Conservation (phyloP, 371 early-diverging fungal species). For the Rhizopus arrhizus region DNA sequence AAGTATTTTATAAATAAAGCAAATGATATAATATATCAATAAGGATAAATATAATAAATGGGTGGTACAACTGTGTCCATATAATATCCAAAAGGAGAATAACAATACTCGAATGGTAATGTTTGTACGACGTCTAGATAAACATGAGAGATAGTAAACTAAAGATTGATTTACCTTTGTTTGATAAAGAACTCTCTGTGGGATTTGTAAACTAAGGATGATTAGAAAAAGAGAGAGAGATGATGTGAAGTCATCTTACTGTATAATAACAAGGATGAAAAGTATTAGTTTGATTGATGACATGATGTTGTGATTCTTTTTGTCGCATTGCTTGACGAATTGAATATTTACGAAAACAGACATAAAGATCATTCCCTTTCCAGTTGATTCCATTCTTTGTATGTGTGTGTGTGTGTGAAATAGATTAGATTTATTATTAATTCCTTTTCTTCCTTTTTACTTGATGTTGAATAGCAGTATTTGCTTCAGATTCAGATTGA, state of each 20-base stretch:
- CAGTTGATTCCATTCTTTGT: not conserved
- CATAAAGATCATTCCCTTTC: not conserved
- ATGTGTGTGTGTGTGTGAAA: not conserved
- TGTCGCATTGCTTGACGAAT: not conserved
- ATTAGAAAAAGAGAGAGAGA: not conserved
- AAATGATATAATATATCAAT: too few species aligned
- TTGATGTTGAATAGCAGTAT: conserved; percentile 61
- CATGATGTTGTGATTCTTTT: not conserved
- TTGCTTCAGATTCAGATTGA: conserved; percentile 49
- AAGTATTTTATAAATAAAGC: not conserved
- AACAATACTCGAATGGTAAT: not conserved
- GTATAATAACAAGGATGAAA: not conserved
- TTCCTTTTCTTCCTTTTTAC: conserved; percentile 30
- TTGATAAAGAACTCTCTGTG: not conserved
- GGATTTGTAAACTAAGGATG: not conserved
- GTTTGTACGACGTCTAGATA: not conserved
- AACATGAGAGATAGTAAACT: too few species aligned
- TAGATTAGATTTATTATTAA: not conserved
- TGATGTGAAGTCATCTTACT: not conserved
- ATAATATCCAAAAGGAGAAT: not conserved
- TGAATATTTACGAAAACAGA: not conserved
- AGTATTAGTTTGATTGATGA: not conserved
- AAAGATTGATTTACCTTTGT: not conserved
- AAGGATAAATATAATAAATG: conserved; percentile 1
- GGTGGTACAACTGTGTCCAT: not conserved